Conservation (phyloP, 257 asterid species). For the Solanum dulcamara region DNA sequence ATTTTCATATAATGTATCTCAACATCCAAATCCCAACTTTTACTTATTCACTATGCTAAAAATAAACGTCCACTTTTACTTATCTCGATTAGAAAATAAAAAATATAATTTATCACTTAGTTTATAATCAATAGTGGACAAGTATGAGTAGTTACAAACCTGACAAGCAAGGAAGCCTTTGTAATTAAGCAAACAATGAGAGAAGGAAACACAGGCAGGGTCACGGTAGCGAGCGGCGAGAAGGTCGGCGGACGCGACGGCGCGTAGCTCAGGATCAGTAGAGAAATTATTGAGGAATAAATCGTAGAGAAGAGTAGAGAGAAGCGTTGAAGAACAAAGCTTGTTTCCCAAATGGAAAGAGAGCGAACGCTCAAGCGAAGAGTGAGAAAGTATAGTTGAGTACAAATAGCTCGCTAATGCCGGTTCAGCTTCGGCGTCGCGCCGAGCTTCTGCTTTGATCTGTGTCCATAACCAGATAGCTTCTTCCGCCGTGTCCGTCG, state of each 20-base stretch:
- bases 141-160: conserved; percentile 7
- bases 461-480: conserved; percentile 60
- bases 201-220: conserved; percentile 34
- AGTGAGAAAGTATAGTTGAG: conserved; percentile 77
- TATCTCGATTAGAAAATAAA: too few relatives aligned
- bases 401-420: conserved; percentile 77
- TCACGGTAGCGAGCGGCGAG: conserved; percentile 24
- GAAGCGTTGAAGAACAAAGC: conserved; percentile 85
- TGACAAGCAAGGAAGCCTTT: conserved; percentile 40
- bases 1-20: neutral
- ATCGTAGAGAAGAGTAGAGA: conserved; percentile 73
- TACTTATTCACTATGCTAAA: too few relatives aligned
- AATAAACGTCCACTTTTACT: too few relatives aligned
- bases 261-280: conserved; percentile 53
- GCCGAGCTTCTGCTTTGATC: conserved; percentile 69
- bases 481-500: conserved; percentile 44
- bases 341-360: conserved; percentile 83
- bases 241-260: conserved; percentile 28
- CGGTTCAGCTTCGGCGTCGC: conserved; percentile 86
- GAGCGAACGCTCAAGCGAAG: conserved; percentile 72
- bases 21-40: too few relatives aligned
- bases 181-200: conserved; percentile 34
- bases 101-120: too few relatives aligned
- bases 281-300: conserved; percentile 68
- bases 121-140: too few relatives aligned